Base-by-base conservation (phyloP, 805 yeast genomes). In the Brettanomyces sp. region DNA sequence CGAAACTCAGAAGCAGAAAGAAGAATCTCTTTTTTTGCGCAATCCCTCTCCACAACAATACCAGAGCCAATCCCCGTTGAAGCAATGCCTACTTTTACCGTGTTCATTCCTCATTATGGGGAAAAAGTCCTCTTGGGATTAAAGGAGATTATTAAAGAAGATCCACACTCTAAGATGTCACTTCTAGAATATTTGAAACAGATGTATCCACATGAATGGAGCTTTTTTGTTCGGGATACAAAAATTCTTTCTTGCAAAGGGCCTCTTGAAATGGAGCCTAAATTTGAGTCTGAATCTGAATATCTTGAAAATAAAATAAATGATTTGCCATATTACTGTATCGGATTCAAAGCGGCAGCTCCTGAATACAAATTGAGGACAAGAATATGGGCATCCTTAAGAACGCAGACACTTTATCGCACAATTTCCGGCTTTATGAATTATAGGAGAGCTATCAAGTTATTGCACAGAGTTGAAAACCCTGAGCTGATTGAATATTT, bases 361-460 rank as follows among this genome's bases (percentile, higher is more conserved):
- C 80, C 85, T 0, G 80, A 79, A 46, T 77, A 74, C 52, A 73
- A 78, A 3, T 58, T 83, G 50, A 67, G 95, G 59, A 87, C 95
- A 0, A 70, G 95, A 56, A 73, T 87, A 2, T 88, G 96, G 96
- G 85, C 95, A 0, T 85, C 95, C 0, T 64, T 85, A 45, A 70
- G 95, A 56, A 77, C 86, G 2, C 96, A 88, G 58, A 88, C 96
- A 0, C 67, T 88, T 45, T 89, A 82, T 57, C 68, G 96, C 36
- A 88, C 96, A 0, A 71, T 86, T 3, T 77, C 90, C 0, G 96
- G 96, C 0, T 87, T 89, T 57, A 77, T 77, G 77, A 87, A 87
- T 58, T 88, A 88, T 58, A 68, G 76, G 12, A 73, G 73, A 35
- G 96, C 96, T 0, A 73, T 89, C 30, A 80, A 80, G 52, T 65